phyloP scores from a whole-genome alignment of 805 yeast genomes.

The Nakazawaea ernobii region DNA sequence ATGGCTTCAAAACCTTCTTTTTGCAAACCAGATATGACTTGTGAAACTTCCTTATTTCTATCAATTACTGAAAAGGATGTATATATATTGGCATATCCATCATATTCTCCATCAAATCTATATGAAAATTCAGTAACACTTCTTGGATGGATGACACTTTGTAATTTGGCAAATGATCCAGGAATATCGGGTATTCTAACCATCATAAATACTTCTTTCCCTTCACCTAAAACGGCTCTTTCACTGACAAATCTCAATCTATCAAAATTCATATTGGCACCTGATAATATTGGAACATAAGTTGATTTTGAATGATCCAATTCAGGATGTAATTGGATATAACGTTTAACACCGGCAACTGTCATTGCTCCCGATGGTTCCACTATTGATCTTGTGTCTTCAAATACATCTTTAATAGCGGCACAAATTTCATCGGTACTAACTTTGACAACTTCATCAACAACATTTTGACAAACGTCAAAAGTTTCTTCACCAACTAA shows the following conservation, averaged over 20 bases:
- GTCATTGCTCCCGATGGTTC: slow-evolving; percentile 98
- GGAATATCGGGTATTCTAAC: slow-evolving; percentile 90
- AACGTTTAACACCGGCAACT: slow-evolving; percentile 91
- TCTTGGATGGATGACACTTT: slow-evolving; percentile 77
- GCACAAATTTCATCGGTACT: slow-evolving; percentile 92
- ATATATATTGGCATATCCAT: slow-evolving; percentile 66
- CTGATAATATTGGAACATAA: slow-evolving; percentile 82
- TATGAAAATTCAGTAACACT: slow-evolving; percentile 92
- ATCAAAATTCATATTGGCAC: slow-evolving; percentile 98
- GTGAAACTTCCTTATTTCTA: slow-evolving; percentile 64
- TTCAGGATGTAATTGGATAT: slow-evolving; percentile 62
- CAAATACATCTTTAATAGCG: slow-evolving; percentile 93
- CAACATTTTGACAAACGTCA: slow-evolving; percentile 62
- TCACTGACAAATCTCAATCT: slow-evolving; percentile 93
- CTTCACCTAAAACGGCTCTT: slow-evolving; percentile 98
- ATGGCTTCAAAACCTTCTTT: slow-evolving; percentile 65
- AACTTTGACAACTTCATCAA: slow-evolving; percentile 86
- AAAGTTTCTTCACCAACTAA: slow-evolving; percentile 88
- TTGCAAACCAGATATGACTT: slow-evolving; percentile 53
- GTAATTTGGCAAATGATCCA: slow-evolving; percentile 80
- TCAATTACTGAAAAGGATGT: slow-evolving; percentile 82
- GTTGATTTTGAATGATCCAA: slow-evolving; percentile 64
- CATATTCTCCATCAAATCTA: slow-evolving; percentile 50
- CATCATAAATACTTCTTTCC: slow-evolving; percentile 87
- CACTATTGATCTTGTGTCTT: slow-evolving; percentile 87